Base-by-base conservation (phyloP, 768 basidiomycete species). In the Podaxis mareebaensis region DNA sequence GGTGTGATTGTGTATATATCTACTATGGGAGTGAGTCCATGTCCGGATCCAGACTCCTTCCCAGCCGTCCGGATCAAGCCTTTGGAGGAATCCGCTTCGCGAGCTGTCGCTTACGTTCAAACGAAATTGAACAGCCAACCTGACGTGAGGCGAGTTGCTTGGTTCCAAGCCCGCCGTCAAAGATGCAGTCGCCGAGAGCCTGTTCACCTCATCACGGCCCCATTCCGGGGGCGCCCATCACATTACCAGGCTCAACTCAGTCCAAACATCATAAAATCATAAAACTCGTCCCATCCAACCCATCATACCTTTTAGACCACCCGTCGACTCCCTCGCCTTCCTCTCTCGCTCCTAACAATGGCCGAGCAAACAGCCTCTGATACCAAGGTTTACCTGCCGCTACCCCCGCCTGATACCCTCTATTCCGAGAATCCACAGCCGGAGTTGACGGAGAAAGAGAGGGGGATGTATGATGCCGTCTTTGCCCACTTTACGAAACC, bases 331-430 rank as follows among this genome's bases (percentile, higher is more conserved):
- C 46, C n/a, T 24, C 39, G 38, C n/a, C n/a, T 11, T 38, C 33
- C 38, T 26, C 64, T 39, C 20, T 13, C 40, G 15, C 30, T 38
- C 8, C n/a, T 20, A 12, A 53, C 56, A 42, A 46, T 56, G 49
- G 22, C 13, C 52, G 17, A 40, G 13, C 48, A 15, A 30, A 20
- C 39, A 11, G 40, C 28, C 4, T 53, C 57, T 2, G 58, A 63
- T 39, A 54, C 46, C 20, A 56, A 59, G 30, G 38, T 54, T 24
- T 58, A 53, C 24, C 52, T 54, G 12, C 64, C 67, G 8, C 11
- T 60, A 15, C 59, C 66, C 13, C 60, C 62, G 5, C 53, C 58
- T 24, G 64, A 63, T 20, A 40, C 44, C 53, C 51, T 58, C 30
- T 49, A 63, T 24, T 20, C 53, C 17, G 62, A 66, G 36, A 63